Conservation (phyloP, 129 eudicot species). For the Flaveria robusta region DNA sequence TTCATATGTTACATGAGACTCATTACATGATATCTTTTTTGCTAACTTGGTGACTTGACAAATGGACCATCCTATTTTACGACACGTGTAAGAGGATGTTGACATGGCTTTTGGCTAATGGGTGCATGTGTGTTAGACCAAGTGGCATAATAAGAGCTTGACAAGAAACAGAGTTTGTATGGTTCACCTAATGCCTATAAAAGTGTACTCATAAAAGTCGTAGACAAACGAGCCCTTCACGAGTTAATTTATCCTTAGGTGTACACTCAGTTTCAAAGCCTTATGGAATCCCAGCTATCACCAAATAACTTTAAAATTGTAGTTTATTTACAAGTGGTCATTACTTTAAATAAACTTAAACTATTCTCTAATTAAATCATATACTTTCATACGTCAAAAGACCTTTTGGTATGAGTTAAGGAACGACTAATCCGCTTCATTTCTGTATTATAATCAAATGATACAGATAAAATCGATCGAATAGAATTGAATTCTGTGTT, state of each 20-base stretch:
- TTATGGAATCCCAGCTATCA: background rate
- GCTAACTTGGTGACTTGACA: slow-evolving; percentile 24
- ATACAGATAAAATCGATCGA: background rate
- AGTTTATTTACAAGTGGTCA: background rate
- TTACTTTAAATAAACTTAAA: background rate
- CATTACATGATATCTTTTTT: background rate
- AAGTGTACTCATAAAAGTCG: slow-evolving; percentile 28
- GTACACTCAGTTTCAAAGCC: slow-evolving; percentile 15
- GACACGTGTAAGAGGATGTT: slow-evolving; percentile 29
- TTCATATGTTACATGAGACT: background rate
- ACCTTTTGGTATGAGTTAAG: background rate
- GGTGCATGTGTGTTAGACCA: slow-evolving; percentile 20
- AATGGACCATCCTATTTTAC: slow-evolving; percentile 26
- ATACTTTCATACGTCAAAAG: background rate
- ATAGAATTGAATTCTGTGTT: background rate
- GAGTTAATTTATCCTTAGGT: slow-evolving; percentile 22
- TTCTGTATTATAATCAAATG: background rate
- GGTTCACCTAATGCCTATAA: slow-evolving; percentile 38
- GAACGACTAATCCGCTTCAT: background rate
- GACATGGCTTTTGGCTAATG: slow-evolving; percentile 23
- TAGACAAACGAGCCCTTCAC: slow-evolving; percentile 27
- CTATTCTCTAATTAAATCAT: background rate
- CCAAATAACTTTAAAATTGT: slow-evolving; percentile 1
- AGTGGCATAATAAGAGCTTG: slow-evolving; percentile 32
- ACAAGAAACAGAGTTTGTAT: slow-evolving; percentile 30